Evolutionary conservation across 495 filamentous ascomycete species (phyloP), one percentile per base, ranked within the genome.

Genomic region (Neurospora sp.): DNA sequence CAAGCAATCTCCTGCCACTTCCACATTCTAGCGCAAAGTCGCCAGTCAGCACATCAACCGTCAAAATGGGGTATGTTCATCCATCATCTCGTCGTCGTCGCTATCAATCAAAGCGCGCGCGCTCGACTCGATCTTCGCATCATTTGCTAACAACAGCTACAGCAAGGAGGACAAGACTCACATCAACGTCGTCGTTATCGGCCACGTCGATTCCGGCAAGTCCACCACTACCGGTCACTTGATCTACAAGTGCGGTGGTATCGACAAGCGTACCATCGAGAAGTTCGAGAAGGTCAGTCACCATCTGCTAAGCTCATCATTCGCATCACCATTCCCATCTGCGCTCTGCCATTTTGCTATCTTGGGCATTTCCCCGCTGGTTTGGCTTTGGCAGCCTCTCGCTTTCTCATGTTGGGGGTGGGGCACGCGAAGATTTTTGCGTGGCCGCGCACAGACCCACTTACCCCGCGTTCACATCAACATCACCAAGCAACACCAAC

Each of bases 211-310:
- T 89, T 96, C 94, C 86, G 96, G 96, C 87, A 99, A 99, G 91
- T 98, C 95, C 73, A 99, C 96, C 83, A 99, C 96, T 84, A 84
- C 86, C 77, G 91, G 92, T 85, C 96, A 98, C 87, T 89, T 98
- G 88, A 99, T 98, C 92, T 99, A 99, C 93, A 97, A 99, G 89
- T 99, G 96, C 88, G 96, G 96, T 91, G 96, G 96, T 92, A 99
- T 99, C 82, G 96, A 99, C 92, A 92, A 93, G 89, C 96, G 96
- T 95, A 98, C 96, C 84, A 99, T 99, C 83, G 96, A 99, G 92
- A 99, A 99, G 92, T 99, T 99, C 90, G 96, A 99, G 94, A 99
- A 99, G 93, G 93, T 95, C 82, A 85, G 90, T 82, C 62, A 5
- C 69, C 48, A 70, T 44, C 46, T 27, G 48, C 79, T 77, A 73